A percentile compares a stretch with the other conserved stretches of the same genome.
phyloP scores from a whole-genome alignment of 2,329 filamentous ascomycete species.

The Colletotrichum kahawae region DNA sequence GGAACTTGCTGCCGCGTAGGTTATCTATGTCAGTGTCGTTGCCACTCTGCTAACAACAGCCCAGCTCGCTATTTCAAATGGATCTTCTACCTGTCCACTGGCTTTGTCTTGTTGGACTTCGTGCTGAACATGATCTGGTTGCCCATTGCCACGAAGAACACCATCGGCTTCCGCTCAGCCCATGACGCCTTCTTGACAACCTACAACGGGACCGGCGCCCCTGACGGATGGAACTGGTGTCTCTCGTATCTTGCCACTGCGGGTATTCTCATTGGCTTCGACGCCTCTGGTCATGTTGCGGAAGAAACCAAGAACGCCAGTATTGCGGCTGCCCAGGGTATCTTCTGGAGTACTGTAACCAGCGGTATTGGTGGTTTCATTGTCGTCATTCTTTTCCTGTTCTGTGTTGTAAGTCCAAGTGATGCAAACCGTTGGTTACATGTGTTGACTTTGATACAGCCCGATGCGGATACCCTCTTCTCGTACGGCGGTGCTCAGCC shows the following conservation, averaged over 20 bases:
- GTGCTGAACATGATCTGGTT: slow-evolving; percentile 65
- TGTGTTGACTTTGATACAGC: slow-evolving; percentile 34
- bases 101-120: slow-evolving; percentile 61
- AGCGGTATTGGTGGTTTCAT: slow-evolving; percentile 61
- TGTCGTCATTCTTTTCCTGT: slow-evolving; percentile 63
- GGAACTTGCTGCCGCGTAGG: slow-evolving; percentile 57
- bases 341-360: slow-evolving; percentile 64
- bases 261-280: slow-evolving; percentile 65
- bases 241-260: slow-evolving; percentile 65
- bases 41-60: not conserved
- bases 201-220: slow-evolving; percentile 61
- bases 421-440: not conserved
- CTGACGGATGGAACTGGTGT: slow-evolving; percentile 67
- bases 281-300: slow-evolving; percentile 64
- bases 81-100: slow-evolving; percentile 55
- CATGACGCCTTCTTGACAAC: slow-evolving; percentile 65
- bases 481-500: slow-evolving; percentile 60
- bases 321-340: slow-evolving; percentile 59
- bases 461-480: slow-evolving; percentile 57
- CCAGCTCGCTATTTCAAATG: slow-evolving; percentile 49
- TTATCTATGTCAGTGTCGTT: not conserved
- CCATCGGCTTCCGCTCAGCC: slow-evolving; percentile 59
- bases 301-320: slow-evolving; percentile 66
- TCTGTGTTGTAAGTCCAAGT: slow-evolving; percentile 51
- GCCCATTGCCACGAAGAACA: slow-evolving; percentile 59